Evolutionary conservation across 192 early-diverging fungal genomes (phyloP).

Genomic region (Coemansia sp.): DNA sequence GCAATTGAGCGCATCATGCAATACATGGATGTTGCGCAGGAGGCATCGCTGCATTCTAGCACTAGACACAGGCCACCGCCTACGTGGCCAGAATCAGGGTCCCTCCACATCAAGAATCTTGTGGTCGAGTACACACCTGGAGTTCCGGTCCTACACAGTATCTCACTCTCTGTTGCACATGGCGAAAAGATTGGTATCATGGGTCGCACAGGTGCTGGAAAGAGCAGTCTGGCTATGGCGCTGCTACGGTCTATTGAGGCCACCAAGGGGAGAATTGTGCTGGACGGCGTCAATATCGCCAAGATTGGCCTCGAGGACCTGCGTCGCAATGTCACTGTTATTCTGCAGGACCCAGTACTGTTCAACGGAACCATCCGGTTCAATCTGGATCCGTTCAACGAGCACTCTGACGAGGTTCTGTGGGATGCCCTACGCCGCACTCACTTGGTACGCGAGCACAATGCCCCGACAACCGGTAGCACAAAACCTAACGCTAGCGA

Average conservation of each 20-base stretch:
- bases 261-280: slow-evolving; percentile 61
- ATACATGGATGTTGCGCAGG: slow-evolving; percentile 78
- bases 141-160: slow-evolving; percentile 65
- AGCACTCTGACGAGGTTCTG: slow-evolving; percentile 70
- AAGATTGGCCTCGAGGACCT: slow-evolving; percentile 71
- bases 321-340: slow-evolving; percentile 70
- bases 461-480: not conserved
- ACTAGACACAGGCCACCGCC: slow-evolving; percentile 52
- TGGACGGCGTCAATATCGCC: slow-evolving; percentile 74
- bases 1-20: slow-evolving; percentile 82
- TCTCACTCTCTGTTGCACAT: slow-evolving; percentile 50
- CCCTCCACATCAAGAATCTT: slow-evolving; percentile 69
- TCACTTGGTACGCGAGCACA: slow-evolving; percentile 14
- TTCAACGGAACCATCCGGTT: slow-evolving; percentile 60
- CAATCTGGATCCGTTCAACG: slow-evolving; percentile 84
- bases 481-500: not conserved
- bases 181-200: slow-evolving; percentile 55
- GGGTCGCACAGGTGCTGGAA: slow-evolving; percentile 64
- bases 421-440: slow-evolving; percentile 23
- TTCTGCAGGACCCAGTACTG: slow-evolving; percentile 71
- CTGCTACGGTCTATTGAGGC: slow-evolving; percentile 80
- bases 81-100: slow-evolving; percentile 67
- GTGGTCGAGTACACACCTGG: slow-evolving; percentile 76
- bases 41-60: slow-evolving; percentile 64
- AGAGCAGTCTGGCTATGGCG: slow-evolving; percentile 69